Evolutionary conservation across 2,329 filamentous ascomycete genomes (phyloP), one percentile per base, ranked within the genome.

Genomic region (Fusarium paranaense): DNA sequence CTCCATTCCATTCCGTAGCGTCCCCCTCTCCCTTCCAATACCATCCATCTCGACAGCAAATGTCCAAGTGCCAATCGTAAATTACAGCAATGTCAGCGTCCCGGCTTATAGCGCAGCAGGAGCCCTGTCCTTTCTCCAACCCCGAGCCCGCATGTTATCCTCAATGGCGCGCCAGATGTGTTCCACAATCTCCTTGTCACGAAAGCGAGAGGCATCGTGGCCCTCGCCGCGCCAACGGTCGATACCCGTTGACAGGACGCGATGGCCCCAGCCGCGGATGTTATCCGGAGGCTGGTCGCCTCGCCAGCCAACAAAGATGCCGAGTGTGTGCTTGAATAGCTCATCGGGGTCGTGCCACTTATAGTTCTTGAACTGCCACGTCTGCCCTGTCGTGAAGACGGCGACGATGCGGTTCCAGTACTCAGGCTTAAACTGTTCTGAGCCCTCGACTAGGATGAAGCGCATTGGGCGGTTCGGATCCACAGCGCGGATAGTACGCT

Each of bases 301-400:
- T 70, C 93, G 90, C 94, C 95, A 98, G 5, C 97, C 97, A 3
- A 99, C 91, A 80, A 94, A 97, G 59, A 99, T 87, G 65, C 97
- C 97, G 16, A 95, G 87, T 3, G 95, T 94, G 80, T 98, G 94
- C 75, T 91, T 91, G 86, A 99, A 99, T 59, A 99, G 87, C 80
- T 98, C 97, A 16, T 91, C 89, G 0, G 97, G 94, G 65, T 93
- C 92, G 76, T 92, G 92, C 95, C 97, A 99, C 84, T 97, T 98
- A 89, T 99, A 99, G 76, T 91, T 94, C 85, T 98, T 98, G 86
- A 99, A 99, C 84, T 99, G 97, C 97, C 97, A 99, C 11, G 93
- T 92, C 85, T 99, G 97, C 37, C 97, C 97, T 0, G 97, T 99
- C 0, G 97, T 99, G 85, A 99, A 98, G 66, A 99, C 95, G 14